phyloP scores from a whole-genome alignment of 257 asterid genomes.

The Solanum pennellii region DNA sequence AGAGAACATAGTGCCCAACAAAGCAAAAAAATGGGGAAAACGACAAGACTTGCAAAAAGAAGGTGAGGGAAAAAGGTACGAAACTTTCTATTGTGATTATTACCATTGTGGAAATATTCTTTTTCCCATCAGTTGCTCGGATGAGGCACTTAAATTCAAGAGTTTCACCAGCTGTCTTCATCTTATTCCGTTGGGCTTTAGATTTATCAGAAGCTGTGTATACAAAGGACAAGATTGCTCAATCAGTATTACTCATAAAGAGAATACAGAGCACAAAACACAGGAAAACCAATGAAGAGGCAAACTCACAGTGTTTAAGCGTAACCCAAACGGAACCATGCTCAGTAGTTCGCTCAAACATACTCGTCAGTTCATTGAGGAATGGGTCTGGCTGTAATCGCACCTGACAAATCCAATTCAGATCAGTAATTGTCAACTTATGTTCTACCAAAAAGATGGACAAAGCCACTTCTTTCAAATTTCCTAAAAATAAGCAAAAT shows the following conservation, averaged over 20 bases:
- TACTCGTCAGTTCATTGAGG: constrained; percentile 57
- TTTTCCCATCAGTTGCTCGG: constrained; percentile 84
- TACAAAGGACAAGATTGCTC: not conserved
- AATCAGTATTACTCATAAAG: not conserved
- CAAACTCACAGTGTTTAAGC: constrained; percentile 53
- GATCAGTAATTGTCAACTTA: not conserved
- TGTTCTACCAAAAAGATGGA: not conserved
- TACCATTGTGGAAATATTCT: constrained; percentile 64
- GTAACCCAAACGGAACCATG: constrained; percentile 84
- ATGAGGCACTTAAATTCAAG: constrained; percentile 63
- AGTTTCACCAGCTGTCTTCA: constrained; percentile 57
- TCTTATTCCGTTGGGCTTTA: constrained; percentile 52
- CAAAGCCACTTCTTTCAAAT: not conserved
- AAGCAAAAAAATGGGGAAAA: not conserved
- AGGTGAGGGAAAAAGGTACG: not conserved
- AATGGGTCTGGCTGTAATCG: constrained; percentile 74
- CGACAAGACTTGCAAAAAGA: not conserved
- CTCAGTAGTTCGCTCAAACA: constrained; percentile 69
- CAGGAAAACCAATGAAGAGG: not conserved
- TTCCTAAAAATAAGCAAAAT: not conserved
- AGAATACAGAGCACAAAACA: not conserved
- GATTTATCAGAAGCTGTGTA: constrained; percentile 69
- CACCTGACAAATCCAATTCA: constrained; percentile 21
- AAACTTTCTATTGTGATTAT: not conserved
- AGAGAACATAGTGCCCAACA: not conserved